Base-by-base conservation (phyloP, 108 stramenopile species). In the Craspedostauros australis region DNA sequence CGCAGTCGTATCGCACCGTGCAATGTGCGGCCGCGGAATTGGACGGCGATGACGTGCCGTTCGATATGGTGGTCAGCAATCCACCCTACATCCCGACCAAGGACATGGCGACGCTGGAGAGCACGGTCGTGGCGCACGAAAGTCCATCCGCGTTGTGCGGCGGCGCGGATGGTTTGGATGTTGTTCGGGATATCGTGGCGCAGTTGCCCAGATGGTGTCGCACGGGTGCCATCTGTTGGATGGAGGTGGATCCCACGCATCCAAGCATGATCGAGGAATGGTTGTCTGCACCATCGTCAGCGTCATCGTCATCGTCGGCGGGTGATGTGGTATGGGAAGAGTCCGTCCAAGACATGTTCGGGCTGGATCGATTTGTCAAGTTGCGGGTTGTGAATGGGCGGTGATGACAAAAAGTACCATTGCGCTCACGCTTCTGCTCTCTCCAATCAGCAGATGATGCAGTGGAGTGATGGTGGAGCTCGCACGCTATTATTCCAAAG, bases 21-120 rank as follows among this genome's bases (percentile, higher is more conserved):
- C 32, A 70, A 14, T 58, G 71, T 61, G 48, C 76, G 25, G 82
- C 82, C 4, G 28, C 49, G 30, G 80, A 86, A 34, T 84, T 69
- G 52, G 46, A 29, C 18, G 16, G 33, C 7, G 50, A 66, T 7
- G 39, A 38, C 16, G 46, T 2, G n/a, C 30, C 28, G 19, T 97
- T 90, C 56, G 91, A 97, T 64, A 56, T 94, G 37, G 75, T 97
- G 11, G 94, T 97, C 21, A 81, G 81, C 66, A 97, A 97, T 64
- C 96, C 96, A 31, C 96, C 96, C 14, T 97, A 97, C 56, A 97
- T 97, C 43, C 96, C 94, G 21, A 43, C 39, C 29, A 15, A 25
- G 23, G 94, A 95, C 29, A 90, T 94, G 83, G 57, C 25, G 5
- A 57, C 28, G 16, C 65, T 97, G 26, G 47, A 73, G 3, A 30